A percentile compares a stretch with the other conserved stretches of the same genome.
Evolutionary conservation across 176 grass and related monocot genomes (phyloP).

Genomic region (Tuctoria greenei): DNA sequence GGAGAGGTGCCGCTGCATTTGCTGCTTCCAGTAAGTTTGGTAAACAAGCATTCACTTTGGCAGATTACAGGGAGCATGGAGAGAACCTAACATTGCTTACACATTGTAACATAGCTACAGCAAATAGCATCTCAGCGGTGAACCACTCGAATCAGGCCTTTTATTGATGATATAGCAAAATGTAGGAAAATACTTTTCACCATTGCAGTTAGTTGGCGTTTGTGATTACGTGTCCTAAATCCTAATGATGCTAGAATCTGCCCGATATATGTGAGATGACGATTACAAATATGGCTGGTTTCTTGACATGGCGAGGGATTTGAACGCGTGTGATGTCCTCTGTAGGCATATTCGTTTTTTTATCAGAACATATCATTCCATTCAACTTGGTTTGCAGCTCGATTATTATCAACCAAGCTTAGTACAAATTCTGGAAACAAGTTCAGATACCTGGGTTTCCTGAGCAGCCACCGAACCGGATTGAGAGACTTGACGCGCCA

Average conservation of each 20-base stretch:
- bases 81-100: slow-evolving; percentile 81
- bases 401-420: not conserved
- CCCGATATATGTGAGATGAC: not conserved
- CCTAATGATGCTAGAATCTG: not conserved
- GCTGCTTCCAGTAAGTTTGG: slow-evolving; percentile 59
- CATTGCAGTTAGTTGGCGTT: not conserved
- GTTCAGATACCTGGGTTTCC: not conserved
- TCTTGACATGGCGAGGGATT: not conserved
- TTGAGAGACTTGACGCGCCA: not conserved
- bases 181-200: not conserved
- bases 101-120: slow-evolving; percentile 34
- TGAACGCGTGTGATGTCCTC: not conserved
- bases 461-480: not conserved
- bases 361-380: not conserved
- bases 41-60: slow-evolving; percentile 64
- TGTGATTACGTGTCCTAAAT: not conserved
- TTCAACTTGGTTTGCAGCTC: not conserved
- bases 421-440: not conserved
- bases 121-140: not conserved
- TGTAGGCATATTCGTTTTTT: not conserved
- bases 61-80: slow-evolving; percentile 87
- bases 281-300: not conserved
- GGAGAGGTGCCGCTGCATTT: slow-evolving; percentile 73
- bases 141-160: not conserved
- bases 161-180: not conserved